Evolutionary conservation across 306 rosid genomes (phyloP).

Genomic region (Hippophae tibetana): DNA sequence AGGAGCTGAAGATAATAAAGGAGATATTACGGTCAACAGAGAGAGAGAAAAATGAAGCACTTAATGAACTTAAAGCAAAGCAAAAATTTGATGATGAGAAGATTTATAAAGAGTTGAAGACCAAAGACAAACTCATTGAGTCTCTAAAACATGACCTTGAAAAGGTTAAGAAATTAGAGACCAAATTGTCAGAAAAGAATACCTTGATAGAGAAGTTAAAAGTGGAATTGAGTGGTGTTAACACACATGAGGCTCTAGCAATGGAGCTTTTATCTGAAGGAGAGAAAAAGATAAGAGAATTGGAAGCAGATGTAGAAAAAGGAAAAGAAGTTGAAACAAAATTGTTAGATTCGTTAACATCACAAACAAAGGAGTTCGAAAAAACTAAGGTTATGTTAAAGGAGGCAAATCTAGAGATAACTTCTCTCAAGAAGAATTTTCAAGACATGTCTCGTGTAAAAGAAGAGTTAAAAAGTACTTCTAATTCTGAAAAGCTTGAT

Average conservation of each 20-base stretch:
- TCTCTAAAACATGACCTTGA: conserved; percentile 27
- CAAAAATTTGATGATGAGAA: conserved; percentile 25
- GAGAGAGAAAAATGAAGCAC: conserved; percentile 27
- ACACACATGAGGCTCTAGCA: conserved; percentile 32
- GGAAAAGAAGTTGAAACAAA: conserved; percentile 45
- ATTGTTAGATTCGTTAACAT: conserved; percentile 42
- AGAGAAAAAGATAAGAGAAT: conserved; percentile 27
- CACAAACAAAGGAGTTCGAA: conserved; percentile 57
- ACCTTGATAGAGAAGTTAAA: not conserved
- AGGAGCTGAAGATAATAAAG: conserved; percentile 17
- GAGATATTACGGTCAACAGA: conserved; percentile 23
- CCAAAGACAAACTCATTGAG: conserved; percentile 15
- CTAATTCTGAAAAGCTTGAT: conserved; percentile 16
- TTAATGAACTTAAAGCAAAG: conserved; percentile 23
- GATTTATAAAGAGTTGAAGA: conserved; percentile 15
- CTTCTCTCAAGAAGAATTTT: conserved; percentile 30
- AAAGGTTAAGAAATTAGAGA: conserved; percentile 23
- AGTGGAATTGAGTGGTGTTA: conserved; percentile 6
- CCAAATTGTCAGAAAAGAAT: conserved; percentile 18
- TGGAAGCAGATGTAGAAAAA: conserved; percentile 37
- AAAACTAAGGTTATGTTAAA: conserved; percentile 41
- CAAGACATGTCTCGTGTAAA: too few relatives aligned
- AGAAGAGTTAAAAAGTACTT: not conserved
- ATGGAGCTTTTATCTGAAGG: conserved; percentile 21
- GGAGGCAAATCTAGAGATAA: conserved; percentile 46